Evolutionary conservation across 2,329 filamentous ascomycete genomes (phyloP), one percentile per base, ranked within the genome.

Genomic region (Aspergillus caelatus): DNA sequence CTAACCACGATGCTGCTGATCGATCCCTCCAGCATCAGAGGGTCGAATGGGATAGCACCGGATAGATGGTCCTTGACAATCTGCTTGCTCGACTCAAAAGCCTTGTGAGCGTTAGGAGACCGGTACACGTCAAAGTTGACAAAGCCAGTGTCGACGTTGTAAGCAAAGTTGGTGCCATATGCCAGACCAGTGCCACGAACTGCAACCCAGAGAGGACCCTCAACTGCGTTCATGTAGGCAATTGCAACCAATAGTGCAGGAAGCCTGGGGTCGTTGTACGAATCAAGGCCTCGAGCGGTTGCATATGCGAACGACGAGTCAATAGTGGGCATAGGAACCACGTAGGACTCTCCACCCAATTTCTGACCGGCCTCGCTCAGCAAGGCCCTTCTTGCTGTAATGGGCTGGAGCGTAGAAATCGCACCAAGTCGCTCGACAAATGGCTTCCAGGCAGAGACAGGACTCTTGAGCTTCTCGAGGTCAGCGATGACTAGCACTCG

Each of bases 171-270:
- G 0, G 91, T 90, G 59, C 94, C 94, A 74, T 99, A 99, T 0
- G 95, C 95, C 58, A 98, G 88, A 52, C 95, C 95, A 50, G 92
- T 95, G 61, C 95, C 95, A 54, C 95, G 92, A 56, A 98, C 91
- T 0, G 93, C 92, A 67, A 91, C 91, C 94, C 95, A 98, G 36
- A 99, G 87, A 0, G 95, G 95, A 0, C 95, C 95, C 78, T 99
- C 95, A 21, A 96, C 91, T 0, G 93, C 89, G 74, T 97, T 94
- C 65, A 99, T 89, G 75, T 97, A 98, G 23, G 93, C 89, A 57
- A 93, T 88, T 0, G 94, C 93, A 9, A 99, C 94, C 76, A 96
- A 87, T 58, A 97, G 85, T 2, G 94, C 89, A 0, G 95, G 93
- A 1, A 98, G 83, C 19, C 88, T 85, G 0, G 93, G 89, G 72